Evolutionary conservation across 768 basidiomycete species (phyloP).

Genomic region (Russula dissimulans): DNA sequence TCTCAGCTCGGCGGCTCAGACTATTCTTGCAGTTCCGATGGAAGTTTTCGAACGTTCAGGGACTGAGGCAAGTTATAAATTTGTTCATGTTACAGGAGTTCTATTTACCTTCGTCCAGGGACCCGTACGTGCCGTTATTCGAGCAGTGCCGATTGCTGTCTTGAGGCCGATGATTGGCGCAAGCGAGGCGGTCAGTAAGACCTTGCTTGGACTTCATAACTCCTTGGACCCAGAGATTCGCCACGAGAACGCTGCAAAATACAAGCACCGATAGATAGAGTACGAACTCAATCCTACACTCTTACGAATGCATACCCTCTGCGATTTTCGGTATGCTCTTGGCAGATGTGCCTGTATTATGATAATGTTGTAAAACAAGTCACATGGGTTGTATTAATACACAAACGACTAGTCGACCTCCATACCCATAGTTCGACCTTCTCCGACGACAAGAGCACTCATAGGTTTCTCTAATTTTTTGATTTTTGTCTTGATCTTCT

Average conservation of each 20-base stretch:
- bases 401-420: conserved; percentile 52
- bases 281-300: background rate
- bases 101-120: conserved; percentile 43
- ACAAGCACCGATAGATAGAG: conserved; percentile 60
- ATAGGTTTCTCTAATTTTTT: conserved; percentile 52
- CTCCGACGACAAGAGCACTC: conserved; percentile 72
- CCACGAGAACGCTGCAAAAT: conserved; percentile 85
- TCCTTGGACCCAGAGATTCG: conserved; percentile 79
- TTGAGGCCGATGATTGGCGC: conserved; percentile 98
- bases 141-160: conserved; percentile 96
- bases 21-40: conserved; percentile 97
- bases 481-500: conserved; percentile 68
- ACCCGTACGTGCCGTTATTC: conserved; percentile 85
- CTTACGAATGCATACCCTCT: conserved; percentile 1
- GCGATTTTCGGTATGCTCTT: background rate
- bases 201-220: conserved; percentile 87
- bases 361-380: background rate
- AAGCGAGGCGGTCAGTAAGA: conserved; percentile 93
- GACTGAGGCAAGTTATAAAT: conserved; percentile 54
- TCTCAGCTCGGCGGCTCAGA: conserved; percentile 90
- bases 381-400: background rate
- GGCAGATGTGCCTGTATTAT: background rate
- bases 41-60: conserved; percentile 95
- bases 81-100: background rate
- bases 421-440: conserved; percentile 89